Conservation (phyloP, 1,284 basidiomycete genomes). For the Caloboletus firmus region DNA sequence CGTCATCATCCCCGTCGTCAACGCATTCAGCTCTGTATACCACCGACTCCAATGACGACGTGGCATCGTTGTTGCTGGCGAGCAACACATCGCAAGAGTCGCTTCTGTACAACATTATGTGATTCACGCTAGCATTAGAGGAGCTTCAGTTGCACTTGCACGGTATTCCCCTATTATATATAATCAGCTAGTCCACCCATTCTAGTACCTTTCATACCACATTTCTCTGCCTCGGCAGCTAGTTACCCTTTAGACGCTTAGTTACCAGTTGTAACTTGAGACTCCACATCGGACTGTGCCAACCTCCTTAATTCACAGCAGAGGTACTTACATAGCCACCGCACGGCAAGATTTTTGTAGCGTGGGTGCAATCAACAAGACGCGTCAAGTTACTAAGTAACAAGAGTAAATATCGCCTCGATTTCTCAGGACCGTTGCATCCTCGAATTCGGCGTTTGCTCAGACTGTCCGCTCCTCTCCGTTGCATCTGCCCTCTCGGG, state of each 20-base stretch:
- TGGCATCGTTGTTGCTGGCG: conserved; percentile 6
- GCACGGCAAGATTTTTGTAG: not conserved
- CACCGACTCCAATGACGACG: conserved; percentile 7
- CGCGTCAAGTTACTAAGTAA: conserved; percentile 29
- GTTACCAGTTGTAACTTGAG: conserved; percentile 1
- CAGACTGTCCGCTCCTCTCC: conserved; percentile 14
- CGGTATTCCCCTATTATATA: not conserved
- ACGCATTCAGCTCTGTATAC: conserved; percentile 17
- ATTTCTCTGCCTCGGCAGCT: not conserved
- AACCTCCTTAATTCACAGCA: not conserved
- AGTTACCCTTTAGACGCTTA: conserved; percentile 10
- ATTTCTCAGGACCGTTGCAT: conserved; percentile 11
- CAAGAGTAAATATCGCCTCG: conserved; percentile 29
- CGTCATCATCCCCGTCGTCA: conserved; percentile 32
- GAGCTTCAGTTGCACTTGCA: not conserved
- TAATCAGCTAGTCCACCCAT: conserved; percentile 3
- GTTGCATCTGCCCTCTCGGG: conserved; percentile 6
- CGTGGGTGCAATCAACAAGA: conserved; percentile 12
- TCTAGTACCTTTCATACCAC: conserved; percentile 6
- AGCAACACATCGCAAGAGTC: conserved; percentile 10
- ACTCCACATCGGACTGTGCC: not conserved
- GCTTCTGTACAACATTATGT: conserved; percentile 17
- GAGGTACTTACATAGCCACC: too few relatives aligned
- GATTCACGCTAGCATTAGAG: conserved; percentile 11
- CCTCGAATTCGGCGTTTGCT: conserved; percentile 11